A percentile compares a stretch with the other conserved stretches of the same genome.
phyloP scores from a whole-genome alignment of 371 early-diverging fungal genomes.

The Lichtheimia ornata region DNA sequence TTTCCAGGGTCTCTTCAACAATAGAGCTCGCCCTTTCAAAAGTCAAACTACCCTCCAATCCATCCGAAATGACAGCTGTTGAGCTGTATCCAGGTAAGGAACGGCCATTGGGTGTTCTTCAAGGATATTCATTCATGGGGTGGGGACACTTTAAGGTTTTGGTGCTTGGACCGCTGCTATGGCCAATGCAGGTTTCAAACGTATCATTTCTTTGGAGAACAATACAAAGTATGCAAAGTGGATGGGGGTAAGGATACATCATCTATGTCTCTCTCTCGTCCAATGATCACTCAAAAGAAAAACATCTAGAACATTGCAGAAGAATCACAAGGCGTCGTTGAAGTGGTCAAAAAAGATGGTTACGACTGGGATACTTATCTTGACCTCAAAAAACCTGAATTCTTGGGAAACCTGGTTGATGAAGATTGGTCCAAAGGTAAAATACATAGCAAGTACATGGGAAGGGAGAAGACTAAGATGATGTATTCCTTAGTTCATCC shows the following conservation, averaged over 20 bases:
- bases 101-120: background rate
- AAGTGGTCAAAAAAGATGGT: slow-evolving; percentile 40
- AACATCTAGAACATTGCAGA: slow-evolving; percentile 14
- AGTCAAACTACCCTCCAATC: slow-evolving; percentile 18
- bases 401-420: slow-evolving; percentile 26
- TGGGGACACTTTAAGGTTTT: slow-evolving; percentile 28
- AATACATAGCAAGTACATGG: background rate
- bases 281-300: background rate
- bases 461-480: background rate
- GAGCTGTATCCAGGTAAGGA: slow-evolving; percentile 46
- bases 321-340: slow-evolving; percentile 13
- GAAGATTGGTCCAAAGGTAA: slow-evolving; percentile 42
- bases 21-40: slow-evolving; percentile 19
- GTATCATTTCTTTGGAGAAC: slow-evolving; percentile 37
- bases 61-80: slow-evolving; percentile 33
- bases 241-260: slow-evolving; percentile 21
- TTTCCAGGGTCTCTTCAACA: background rate
- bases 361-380: slow-evolving; percentile 51
- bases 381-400: slow-evolving; percentile 31
- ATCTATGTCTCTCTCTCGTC: background rate
- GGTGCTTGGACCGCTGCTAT: slow-evolving; percentile 45
- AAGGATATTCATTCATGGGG: background rate
- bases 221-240: slow-evolving; percentile 23
- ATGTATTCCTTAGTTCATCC: slow-evolving; percentile 30
- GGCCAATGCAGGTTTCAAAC: slow-evolving; percentile 36